Base-by-base conservation (phyloP, 345 rosid species). In the Zanthoxylum bungeanum region DNA sequence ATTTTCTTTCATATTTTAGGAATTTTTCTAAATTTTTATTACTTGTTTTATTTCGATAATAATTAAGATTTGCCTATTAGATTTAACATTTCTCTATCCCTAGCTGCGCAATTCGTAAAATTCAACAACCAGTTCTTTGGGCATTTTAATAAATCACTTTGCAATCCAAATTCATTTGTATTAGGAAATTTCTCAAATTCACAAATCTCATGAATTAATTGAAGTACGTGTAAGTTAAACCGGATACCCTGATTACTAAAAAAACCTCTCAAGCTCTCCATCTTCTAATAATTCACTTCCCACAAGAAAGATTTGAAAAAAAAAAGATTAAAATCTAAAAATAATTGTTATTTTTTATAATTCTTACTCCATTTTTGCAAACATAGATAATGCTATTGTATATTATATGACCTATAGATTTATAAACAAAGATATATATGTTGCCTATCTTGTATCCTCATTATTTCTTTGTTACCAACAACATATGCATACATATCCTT, bases 401-500 rank as follows among this genome's bases (percentile, higher is more conserved):
- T 8, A 56, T 60, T 34, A 36, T n/a, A 10, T 36, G n/a, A n/a
- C n/a, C n/a, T n/a, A n/a, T n/a, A n/a, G 60, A 39, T 37, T 53
- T 68, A 17, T 40, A 68, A 53, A 68, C 24, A 39, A 68, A 68
- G 9, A 68, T 53, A 24, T 24, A 16, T 36, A n/a, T n/a, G n/a
- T n/a, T 67, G 31, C 33, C 34, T 12, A 39, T 55, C 19, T 55
- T 40, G 19, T 68, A 37, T 53, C 24, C 62, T 36, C 34, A n/a
- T 50, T 68, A 68, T 67, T 52, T 34, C 55, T 42, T 9, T n/a
- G 64, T 69, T 69, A 58, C 31, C 44, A 40, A 59, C 73, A 44
- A 5, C 4, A 42, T n/a, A 31, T 17, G 17, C 30, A 46, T 49
- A 30, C 56, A 58, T 58, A 70, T 58, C 64, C 42, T 14, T 42